Evolutionary conservation across 1,139 yeast species (phyloP).

Genomic region (Maudiozyma humilis): DNA sequence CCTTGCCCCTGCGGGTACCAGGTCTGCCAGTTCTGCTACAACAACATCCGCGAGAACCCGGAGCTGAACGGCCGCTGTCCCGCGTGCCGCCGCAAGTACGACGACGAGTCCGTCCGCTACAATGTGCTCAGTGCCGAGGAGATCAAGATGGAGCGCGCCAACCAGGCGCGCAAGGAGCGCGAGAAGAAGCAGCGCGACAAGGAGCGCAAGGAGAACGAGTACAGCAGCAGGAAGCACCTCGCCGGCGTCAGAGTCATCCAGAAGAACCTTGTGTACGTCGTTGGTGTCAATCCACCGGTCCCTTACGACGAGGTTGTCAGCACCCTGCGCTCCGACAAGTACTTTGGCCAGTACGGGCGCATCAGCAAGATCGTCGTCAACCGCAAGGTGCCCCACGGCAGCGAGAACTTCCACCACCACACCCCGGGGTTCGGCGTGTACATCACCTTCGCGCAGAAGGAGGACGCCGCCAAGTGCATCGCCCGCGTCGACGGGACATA

Average conservation of each 20-base stretch:
- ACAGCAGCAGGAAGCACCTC: slow-evolving; percentile 81
- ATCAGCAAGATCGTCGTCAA: slow-evolving; percentile 91
- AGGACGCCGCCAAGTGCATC: slow-evolving; percentile 90
- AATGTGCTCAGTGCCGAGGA: slow-evolving; percentile 79
- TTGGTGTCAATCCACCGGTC: slow-evolving; percentile 83
- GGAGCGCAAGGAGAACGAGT: slow-evolving; percentile 86
- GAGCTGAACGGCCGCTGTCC: slow-evolving; percentile 95
- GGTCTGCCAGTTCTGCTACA: slow-evolving; percentile 95
- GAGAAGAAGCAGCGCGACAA: slow-evolving; percentile 86
- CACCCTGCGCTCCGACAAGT: slow-evolving; percentile 78
- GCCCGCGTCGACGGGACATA: slow-evolving; percentile 90
- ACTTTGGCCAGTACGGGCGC: slow-evolving; percentile 96
- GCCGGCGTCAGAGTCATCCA: slow-evolving; percentile 97
- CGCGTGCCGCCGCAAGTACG: slow-evolving; percentile 90
- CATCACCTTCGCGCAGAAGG: slow-evolving; percentile 86
- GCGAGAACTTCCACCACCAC: slow-evolving; percentile 36
- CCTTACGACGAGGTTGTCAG: slow-evolving; percentile 84
- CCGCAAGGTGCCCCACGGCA: slow-evolving; percentile 49
- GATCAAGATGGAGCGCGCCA: slow-evolving; percentile 65
- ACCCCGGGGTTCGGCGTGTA: slow-evolving; percentile 87
- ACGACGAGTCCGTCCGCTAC: slow-evolving; percentile 87
- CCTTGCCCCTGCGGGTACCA: slow-evolving; percentile 99
- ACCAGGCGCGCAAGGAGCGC: slow-evolving; percentile 70
- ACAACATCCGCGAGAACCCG: slow-evolving; percentile 90
- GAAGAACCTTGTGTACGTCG: slow-evolving; percentile 92